Evolutionary conservation across 148 eudicot genomes (phyloP), one percentile per base, ranked within the genome.

Genomic region (Chenopodium berlandieri): DNA sequence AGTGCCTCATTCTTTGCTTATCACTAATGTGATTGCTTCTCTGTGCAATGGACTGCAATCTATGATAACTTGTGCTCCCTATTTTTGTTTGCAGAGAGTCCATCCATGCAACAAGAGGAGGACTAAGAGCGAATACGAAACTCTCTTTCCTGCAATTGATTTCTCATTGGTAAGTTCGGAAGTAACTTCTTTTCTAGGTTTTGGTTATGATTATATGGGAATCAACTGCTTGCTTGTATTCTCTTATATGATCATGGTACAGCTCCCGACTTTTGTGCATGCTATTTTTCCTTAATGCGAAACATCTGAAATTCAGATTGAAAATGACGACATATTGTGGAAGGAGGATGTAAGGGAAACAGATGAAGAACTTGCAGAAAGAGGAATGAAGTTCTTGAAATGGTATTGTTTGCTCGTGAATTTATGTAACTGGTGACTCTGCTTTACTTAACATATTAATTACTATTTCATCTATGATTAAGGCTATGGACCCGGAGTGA

Each of bases 21-120:
- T 25, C 7, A 1, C 4, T 72, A 1, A 27, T 6, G 9, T 25
- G 40, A 34, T 7, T 11, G 9, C 25, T 1, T 9, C 73, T 5
- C n/a, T 72, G n/a, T 34, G n/a, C n/a, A 64, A 0, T 27, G 27
- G 27, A 27, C 27, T 27, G 27, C 27, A 27, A 20, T 73, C 0
- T 37, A 30, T 11, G 25, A 20, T 74, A 2, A 19, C 17, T 22
- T 22, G 47, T 25, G 16, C 64, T 31, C 48, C 46, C 23, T 34
- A 12, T 23, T 48, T 83, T 9, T 60, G 20, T 44, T 65, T 91
- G 86, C 93, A 95, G 98, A 97, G 99, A 80, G 90, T 90, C 76
- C 94, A 93, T 84, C 95, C 97, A 80, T 92, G 97, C 78, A 94
- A 95, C 82, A 90, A 89, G 92, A 89, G 98, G 88, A 90, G 92